Evolutionary conservation across 1,139 yeast genomes (phyloP), one percentile per base, ranked within the genome.

Genomic region (Blastobotrys elegans): DNA sequence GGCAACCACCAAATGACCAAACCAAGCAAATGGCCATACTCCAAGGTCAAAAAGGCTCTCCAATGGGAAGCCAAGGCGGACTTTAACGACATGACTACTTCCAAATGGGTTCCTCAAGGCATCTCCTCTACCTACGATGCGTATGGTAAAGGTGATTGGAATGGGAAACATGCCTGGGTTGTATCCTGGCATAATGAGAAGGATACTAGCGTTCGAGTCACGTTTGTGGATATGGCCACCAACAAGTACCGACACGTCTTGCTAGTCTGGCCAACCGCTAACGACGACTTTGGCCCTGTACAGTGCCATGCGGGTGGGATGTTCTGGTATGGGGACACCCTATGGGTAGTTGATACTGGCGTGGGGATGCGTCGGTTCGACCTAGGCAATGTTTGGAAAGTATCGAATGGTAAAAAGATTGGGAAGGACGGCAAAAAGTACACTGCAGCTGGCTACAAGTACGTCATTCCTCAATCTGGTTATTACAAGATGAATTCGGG

Each of bases 231-330:
- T 20, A 20, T 32, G 43, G 31, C 37, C 2, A 42, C 44, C n/a
- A 18, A 42, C 20, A 46, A 42, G 26, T 46, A 46, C 32, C 45
- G 49, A 18, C 49, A 46, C 33, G 49, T 33, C 6, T 30, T 46
- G 30, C 30, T 46, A 31, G 49, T 46, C 5, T 31, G 37, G 30
- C 49, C 49, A 16, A 46, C 46, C 27, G 49, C 46, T 11, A 35
- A 32, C 11, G 49, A 46, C 24, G 44, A 46, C 20, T 46, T 46
- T 32, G 41, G 40, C 31, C 42, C 44, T 14, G 45, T 37, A 11
- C 40, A 43, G 33, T 36, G 44, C 27, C 49, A 46, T 16, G 49
- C 49, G 2, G 49, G 49, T n/a, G 49, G 49, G 11, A 42, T 46
- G 30, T 45, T 32, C 7, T 46, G 49, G 49, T 46, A 46, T 33